These are phyloP conservation scores for Sarcocystis neurona DNA, from an alignment of 169 alveolate genomes.

Conservation along the genomic window DNA sequence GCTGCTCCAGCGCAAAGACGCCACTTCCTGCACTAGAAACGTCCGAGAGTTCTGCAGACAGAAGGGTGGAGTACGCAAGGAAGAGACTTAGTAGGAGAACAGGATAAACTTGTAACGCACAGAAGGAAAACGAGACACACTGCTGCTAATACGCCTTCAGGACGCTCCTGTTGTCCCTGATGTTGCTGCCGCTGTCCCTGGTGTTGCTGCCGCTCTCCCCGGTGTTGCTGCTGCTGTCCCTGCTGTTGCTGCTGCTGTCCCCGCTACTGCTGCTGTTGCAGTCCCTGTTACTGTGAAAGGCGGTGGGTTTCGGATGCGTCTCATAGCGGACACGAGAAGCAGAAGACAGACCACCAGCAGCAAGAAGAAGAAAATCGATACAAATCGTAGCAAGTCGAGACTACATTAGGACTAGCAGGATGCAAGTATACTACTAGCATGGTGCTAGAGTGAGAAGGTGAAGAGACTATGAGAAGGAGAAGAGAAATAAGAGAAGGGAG, in stretches of 20 bases:
- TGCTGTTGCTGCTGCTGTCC: neutral
- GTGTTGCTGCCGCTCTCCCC: neutral
- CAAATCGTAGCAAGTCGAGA: too few species aligned
- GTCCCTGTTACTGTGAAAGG: neutral
- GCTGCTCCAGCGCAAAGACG: slow-evolving; percentile 29
- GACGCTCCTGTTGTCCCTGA: neutral
- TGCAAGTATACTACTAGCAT: too few species aligned
- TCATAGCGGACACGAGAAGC: neutral
- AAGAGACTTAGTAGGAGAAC: too few species aligned
- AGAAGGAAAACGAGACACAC: too few species aligned
- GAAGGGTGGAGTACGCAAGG: too few species aligned
- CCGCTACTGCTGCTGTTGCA: slow-evolving; percentile 2
- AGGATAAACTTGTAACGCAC: too few species aligned
- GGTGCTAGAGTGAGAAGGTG: too few species aligned
- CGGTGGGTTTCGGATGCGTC: neutral
- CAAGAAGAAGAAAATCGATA: too few species aligned
- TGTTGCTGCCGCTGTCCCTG: slow-evolving; percentile 27
- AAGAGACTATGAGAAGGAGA: too few species aligned
- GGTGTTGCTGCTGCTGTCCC: slow-evolving; percentile 11
- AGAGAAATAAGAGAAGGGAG: too few species aligned
- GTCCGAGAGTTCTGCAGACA: too few species aligned
- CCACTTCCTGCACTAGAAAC: slow-evolving; percentile 36
- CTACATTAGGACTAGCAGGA: too few species aligned
- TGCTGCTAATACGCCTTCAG: neutral
- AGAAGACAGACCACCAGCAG: neutral